A percentile compares a stretch with the other conserved stretches of the same genome.
phyloP scores from a whole-genome alignment of 139 green algal genomes.

The Chlamydomonas sp. region DNA sequence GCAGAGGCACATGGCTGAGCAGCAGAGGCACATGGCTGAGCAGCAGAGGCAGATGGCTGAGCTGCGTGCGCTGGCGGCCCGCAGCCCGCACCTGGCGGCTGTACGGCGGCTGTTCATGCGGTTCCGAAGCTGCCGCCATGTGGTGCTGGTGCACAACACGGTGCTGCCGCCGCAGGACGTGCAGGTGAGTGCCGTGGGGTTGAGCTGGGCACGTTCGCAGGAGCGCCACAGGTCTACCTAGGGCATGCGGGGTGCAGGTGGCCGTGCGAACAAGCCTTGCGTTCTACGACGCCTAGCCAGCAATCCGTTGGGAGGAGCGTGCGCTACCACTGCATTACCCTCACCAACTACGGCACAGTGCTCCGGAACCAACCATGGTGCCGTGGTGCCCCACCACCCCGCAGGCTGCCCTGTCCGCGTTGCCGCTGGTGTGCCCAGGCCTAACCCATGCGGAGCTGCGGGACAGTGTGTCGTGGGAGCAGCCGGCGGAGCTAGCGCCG shows the following conservation, averaged over 20 bases:
- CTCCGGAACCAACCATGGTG: too few species aligned
- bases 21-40: too few species aligned
- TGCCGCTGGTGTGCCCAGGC: not conserved
- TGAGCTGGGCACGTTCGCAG: too few species aligned
- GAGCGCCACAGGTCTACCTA: too few species aligned
- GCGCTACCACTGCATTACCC: not conserved
- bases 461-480: constrained; percentile 18
- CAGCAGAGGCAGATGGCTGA: too few species aligned
- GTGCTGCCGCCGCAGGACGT: not conserved
- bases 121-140: not conserved
- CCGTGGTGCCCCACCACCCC: not conserved
- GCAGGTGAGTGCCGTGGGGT: not conserved
- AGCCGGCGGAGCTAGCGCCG: constrained; percentile 12
- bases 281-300: too few species aligned
- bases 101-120: not conserved
- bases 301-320: too few species aligned
- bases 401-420: not conserved
- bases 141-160: constrained; percentile 14
- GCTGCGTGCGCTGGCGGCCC: not conserved
- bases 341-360: not conserved
- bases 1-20: too few species aligned
- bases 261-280: too few species aligned
- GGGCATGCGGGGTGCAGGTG: too few species aligned
- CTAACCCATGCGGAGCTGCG: constrained; percentile 8
- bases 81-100: not conserved